Conservation (phyloP, 2,329 filamentous ascomycete species). For the Stemphylium lycopersici region DNA sequence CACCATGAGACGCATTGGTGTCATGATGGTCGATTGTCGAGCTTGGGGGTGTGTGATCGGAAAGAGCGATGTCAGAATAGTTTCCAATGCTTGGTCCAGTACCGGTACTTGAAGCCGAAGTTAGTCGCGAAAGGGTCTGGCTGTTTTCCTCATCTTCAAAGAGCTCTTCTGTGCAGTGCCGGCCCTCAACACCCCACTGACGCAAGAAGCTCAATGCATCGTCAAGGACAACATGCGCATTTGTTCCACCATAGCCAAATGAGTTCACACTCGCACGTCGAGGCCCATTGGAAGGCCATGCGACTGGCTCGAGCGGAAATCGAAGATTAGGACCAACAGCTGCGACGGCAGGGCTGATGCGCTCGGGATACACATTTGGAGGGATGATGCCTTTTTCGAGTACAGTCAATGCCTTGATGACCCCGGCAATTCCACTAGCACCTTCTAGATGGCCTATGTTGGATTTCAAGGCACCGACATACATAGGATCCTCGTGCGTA, state of each 20-base stretch:
- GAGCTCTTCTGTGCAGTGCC: slow-evolving; percentile 3
- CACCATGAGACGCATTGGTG: background rate
- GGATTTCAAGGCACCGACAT: slow-evolving; percentile 30
- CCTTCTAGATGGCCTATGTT: slow-evolving; percentile 51
- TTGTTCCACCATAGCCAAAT: slow-evolving; percentile 37
- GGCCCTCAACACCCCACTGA: background rate
- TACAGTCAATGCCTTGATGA: slow-evolving; percentile 49
- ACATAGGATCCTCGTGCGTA: slow-evolving; percentile 15
- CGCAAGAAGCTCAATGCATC: slow-evolving; percentile 17
- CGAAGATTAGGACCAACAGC: slow-evolving; percentile 12
- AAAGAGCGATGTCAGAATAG: background rate
- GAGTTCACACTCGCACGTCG: slow-evolving; percentile 32
- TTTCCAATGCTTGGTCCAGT: background rate
- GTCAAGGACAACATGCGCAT: slow-evolving; percentile 25
- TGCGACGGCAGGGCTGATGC: slow-evolving; percentile 34
- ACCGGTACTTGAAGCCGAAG: background rate
- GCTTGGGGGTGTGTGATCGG: background rate
- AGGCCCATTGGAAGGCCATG: slow-evolving; percentile 20
- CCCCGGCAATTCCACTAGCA: slow-evolving; percentile 43
- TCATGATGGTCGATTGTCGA: background rate
- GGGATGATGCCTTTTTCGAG: slow-evolving; percentile 43
- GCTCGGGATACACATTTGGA: slow-evolving; percentile 17
- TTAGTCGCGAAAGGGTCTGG: background rate
- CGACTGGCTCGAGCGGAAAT: slow-evolving; percentile 9
- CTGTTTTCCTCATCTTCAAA: background rate